These are phyloP conservation scores for Linanthus parryae DNA, from an alignment of 148 eudicot genomes.

Conservation along the genomic window DNA sequence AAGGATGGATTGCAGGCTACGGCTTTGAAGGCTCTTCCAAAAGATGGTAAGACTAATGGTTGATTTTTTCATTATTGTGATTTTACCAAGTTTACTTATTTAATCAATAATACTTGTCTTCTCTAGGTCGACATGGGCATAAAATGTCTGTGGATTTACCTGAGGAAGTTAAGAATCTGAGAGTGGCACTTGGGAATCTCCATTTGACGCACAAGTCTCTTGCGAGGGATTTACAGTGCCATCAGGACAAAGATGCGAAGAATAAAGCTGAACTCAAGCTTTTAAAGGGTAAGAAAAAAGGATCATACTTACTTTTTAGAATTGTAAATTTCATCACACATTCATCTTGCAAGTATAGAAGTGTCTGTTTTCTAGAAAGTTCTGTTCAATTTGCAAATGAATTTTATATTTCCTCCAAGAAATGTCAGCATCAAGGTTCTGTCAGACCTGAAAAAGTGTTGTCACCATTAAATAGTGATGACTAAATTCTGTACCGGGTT, in stretches of 20 bases:
- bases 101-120: constrained; percentile 7
- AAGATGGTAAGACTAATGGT: constrained; percentile 48
- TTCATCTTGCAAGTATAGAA: too few relatives aligned
- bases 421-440: too few relatives aligned
- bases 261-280: constrained; percentile 58
- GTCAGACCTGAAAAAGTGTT: too few relatives aligned
- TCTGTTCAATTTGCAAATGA: too few relatives aligned
- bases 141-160: constrained; percentile 39
- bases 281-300: constrained; percentile 67
- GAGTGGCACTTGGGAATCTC: constrained; percentile 45
- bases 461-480: too few relatives aligned
- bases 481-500: too few relatives aligned
- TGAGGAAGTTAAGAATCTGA: constrained; percentile 50
- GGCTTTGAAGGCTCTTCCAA: constrained; percentile 38
- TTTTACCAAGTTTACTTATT: constrained; percentile 7
- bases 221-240: constrained; percentile 49
- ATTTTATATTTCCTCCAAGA: too few relatives aligned
- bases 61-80: neutral
- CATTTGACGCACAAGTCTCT: constrained; percentile 56
- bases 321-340: too few relatives aligned
- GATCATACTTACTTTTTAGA: too few relatives aligned
- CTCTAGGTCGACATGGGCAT: constrained; percentile 49
- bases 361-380: too few relatives aligned
- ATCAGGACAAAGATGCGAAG: constrained; percentile 51
- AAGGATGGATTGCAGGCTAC: constrained; percentile 47